Evolutionary conservation across 1,284 basidiomycete genomes (phyloP), one percentile per base, ranked within the genome.

Genomic region (Rhodotorula sp.): DNA sequence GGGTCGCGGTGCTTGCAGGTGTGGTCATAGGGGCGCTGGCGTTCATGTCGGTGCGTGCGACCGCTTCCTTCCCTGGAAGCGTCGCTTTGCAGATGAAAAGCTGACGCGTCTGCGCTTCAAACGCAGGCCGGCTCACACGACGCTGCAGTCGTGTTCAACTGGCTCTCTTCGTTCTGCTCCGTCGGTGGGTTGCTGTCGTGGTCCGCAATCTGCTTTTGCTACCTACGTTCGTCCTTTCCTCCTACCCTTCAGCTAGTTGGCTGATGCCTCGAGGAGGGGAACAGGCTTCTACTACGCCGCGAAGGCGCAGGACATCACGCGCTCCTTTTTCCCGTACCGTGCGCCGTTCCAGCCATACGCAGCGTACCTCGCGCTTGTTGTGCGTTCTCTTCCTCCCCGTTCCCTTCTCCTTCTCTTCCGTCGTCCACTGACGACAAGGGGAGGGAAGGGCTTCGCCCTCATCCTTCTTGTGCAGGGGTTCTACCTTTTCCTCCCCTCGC

Each of bases 1-100:
- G 87, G 70, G 84, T 88, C 22, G 85, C 91, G 19, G 84, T 97
- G 66, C 78, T 86, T 12, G 85, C 90, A 78, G 88, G 87, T 77
- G 83, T 89, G 21, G 72, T 82, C 22, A 92, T 96, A 78, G 85
- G 88, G 19, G 78, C 86, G 9, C 86, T 96, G 13, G 86, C 89
- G 3, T 96, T 86, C 82, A 89, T 91, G 66, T 67, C 46, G 27
- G 66, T 60, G 34, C 29, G 61, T 39, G 27, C 17, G 21, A 0
- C 0, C 22, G 2, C n/a, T 8, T 39, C 50, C 32, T 34, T 32
- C 17, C 29, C 10, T 19, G 13, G 2, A 1, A 4, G 19, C 27
- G 29, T 36, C 12, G 7, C 6, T 29, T 2, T 17, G 21, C 32
- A 36, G n/a, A 56, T 39, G 13, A 10, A 3, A 15, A 13, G n/a